Base-by-base conservation (phyloP, 2,329 filamentous ascomycete genomes). In the Ilyonectria robusta region DNA sequence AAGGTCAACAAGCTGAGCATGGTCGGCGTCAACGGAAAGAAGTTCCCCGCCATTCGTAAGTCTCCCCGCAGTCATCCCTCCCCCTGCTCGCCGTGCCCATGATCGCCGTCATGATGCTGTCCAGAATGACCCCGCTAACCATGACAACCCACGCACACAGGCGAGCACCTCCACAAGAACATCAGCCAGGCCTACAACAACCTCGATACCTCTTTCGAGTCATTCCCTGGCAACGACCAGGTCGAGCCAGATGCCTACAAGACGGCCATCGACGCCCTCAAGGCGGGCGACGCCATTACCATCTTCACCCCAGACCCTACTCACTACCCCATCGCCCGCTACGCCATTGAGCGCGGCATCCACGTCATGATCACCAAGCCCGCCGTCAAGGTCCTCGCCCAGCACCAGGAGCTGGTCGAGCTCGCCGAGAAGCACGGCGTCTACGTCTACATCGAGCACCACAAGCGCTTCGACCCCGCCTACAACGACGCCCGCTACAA, bases 291-390 rank as follows among this genome's bases (percentile, higher is more conserved):
- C 72, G 95, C 94, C 73, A 95, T 98, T 81, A 97, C 95, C 67
- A 95, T 98, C 82, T 98, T 98, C 87, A 97, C 95, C 1, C 94
- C 95, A 0, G 95, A 98, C 81, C 93, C 94, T 7, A 97, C 94
- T 1, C 95, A 98, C 82, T 97, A 92, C 81, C 93, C 94, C 54
- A 97, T 98, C 75, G 95, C 95, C 2, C 85, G 97, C 53, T 97
- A 98, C 79, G 95, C 95, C 72, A 95, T 98, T 72, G 91, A 96
- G 82, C 91, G 92, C 69, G 91, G 91, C 68, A 91, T 97, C 79
- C 95, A 98, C 82, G 94, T 98, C 57, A 88, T 98, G 77, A 91
- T 98, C 83, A 98, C 95, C 75, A 98, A 98, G 84, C 95, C 95
- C 13, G 95, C 95, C 29, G 94, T 96, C 69, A 95, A 97, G 84